Evolutionary conservation across 2,329 filamentous ascomycete genomes (phyloP).

Genomic region (Fusarium multiceps): DNA sequence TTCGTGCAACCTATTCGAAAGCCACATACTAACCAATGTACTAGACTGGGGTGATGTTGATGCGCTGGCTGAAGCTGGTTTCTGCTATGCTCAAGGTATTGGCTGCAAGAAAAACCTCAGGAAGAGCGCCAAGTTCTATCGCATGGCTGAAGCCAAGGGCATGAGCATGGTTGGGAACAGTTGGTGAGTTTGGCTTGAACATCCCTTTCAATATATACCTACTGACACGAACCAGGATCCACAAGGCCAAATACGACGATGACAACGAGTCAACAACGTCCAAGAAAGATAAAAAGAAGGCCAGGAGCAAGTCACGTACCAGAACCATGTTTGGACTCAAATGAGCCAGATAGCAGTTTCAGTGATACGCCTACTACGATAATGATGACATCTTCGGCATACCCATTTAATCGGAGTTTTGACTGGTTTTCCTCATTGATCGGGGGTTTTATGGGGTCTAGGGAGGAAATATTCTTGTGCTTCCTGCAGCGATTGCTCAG

Average conservation of each 20-base stretch:
- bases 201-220: background rate
- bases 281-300: constrained; percentile 69
- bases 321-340: constrained; percentile 75
- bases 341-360: constrained; percentile 21
- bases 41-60: constrained; percentile 92
- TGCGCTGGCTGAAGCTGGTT: constrained; percentile 92
- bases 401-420: constrained; percentile 51
- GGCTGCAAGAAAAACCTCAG: constrained; percentile 97
- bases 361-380: constrained; percentile 42
- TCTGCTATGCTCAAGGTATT: constrained; percentile 93
- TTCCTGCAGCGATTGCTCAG: constrained; percentile 24
- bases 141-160: constrained; percentile 89
- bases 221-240: constrained; percentile 73
- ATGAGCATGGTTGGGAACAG: constrained; percentile 99
- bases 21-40: constrained; percentile 38
- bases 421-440: constrained; percentile 43
- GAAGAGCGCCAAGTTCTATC: constrained; percentile 91
- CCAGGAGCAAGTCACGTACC: constrained; percentile 79
- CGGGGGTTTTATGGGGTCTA: constrained; percentile 29
- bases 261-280: constrained; percentile 65
- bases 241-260: constrained; percentile 92
- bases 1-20: background rate
- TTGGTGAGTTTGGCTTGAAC: constrained; percentile 73
- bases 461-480: constrained; percentile 30
- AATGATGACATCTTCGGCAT: constrained; percentile 49